Base-by-base conservation (phyloP, 2,329 filamentous ascomycete species). In the Chaetoscypha palmicola region DNA sequence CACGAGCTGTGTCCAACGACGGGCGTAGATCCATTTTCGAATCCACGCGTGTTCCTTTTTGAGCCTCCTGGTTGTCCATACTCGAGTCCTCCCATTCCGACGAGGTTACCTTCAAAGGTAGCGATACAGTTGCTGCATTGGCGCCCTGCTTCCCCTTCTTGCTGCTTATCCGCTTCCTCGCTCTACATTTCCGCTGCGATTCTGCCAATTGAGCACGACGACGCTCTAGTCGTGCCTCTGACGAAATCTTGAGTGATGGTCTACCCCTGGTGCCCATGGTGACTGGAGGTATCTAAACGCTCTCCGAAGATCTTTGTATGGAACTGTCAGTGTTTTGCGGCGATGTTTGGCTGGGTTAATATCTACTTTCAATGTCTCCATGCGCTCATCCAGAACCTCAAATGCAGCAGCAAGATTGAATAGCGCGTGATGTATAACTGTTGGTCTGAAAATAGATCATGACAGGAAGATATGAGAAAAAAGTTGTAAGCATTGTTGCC, bases 231-330 rank as follows among this genome's bases (percentile, higher is more conserved):
- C 38, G 38, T 16, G 19, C 30, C 10, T 33, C 38, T 12, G 38
- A 33, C 8, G 38, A 41, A 5, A 41, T 12, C 20, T 41, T 41
- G 38, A 41, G 38, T 11, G 38, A 41, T 33, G 38, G 38, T 33
- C 38, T 33, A 5, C 38, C 38, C 34, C 38, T 33, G 14, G 17
- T 33, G 9, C 38, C 38, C 38, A 41, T 41, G 19, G 10, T 31
- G 37, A 11, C 12, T 28, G 24, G n/a, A n/a, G n/a, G n/a, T n/a
- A n/a, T n/a, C n/a, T n/a, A n/a, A n/a, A n/a, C n/a, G n/a, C n/a
- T n/a, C n/a, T n/a, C n/a, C n/a, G n/a, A n/a, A n/a, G n/a, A n/a
- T n/a, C n/a, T n/a, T n/a, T n/a, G n/a, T n/a, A n/a, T n/a, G n/a
- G n/a, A n/a, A n/a, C n/a, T n/a, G n/a, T n/a, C n/a, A n/a, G n/a